A percentile compares a stretch with the other conserved stretches of the same genome.
phyloP scores from a whole-genome alignment of 2,329 filamentous ascomycete genomes.

The Neopestalotiopsis rosae region DNA sequence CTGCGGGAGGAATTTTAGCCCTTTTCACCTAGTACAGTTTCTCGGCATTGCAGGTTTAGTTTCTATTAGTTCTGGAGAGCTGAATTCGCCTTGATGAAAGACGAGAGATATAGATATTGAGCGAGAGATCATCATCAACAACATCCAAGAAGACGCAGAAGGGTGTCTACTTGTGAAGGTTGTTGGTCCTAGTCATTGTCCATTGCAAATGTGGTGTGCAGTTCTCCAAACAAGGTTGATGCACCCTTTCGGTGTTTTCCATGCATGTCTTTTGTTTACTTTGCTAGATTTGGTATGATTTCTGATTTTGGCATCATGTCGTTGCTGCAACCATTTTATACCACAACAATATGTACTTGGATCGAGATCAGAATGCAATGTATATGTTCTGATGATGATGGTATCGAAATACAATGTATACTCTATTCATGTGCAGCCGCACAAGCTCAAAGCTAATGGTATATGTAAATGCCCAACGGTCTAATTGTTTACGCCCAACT shows the following conservation, averaged over 20 bases:
- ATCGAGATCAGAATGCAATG: not conserved
- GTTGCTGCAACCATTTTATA: not conserved
- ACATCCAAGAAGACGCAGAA: too few relatives aligned
- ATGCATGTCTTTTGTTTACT: too few relatives aligned
- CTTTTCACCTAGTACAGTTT: not conserved
- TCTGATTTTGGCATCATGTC: too few relatives aligned
- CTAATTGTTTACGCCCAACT: not conserved
- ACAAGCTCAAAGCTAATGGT: not conserved
- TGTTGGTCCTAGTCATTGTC: too few relatives aligned
- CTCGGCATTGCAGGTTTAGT: not conserved
- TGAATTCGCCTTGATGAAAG: not conserved
- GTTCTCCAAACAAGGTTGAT: too few relatives aligned
- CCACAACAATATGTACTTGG: not conserved
- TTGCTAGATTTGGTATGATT: too few relatives aligned
- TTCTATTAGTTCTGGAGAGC: not conserved
- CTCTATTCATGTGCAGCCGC: not conserved
- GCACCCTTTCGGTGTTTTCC: too few relatives aligned
- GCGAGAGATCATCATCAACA: too few relatives aligned
- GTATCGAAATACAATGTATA: not conserved
- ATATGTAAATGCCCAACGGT: not conserved
- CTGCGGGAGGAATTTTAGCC: not conserved
- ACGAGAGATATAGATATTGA: not conserved
- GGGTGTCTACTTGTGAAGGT: too few relatives aligned
- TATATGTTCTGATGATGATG: not conserved
- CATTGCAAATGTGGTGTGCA: too few relatives aligned